Evolutionary conservation across 1,284 basidiomycete species (phyloP).

Genomic region (Dichomitus squalens): DNA sequence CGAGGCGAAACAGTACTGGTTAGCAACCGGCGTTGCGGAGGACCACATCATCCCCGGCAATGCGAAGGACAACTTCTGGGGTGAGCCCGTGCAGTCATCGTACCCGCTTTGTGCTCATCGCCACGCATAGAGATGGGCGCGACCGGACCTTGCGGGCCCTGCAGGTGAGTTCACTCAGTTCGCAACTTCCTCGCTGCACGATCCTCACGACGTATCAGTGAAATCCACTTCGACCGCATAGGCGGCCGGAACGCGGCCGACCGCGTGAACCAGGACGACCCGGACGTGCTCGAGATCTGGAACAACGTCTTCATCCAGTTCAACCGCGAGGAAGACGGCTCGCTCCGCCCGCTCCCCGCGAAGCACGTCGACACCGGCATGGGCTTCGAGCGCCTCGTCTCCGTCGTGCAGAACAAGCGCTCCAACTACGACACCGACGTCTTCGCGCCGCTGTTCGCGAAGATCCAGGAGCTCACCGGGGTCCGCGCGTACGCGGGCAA

Average conservation of each 20-base stretch:
- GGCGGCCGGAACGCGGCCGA: constrained; percentile 91
- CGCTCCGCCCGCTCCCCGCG: constrained; percentile 80
- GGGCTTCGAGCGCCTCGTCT: constrained; percentile 98
- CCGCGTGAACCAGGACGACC: constrained; percentile 94
- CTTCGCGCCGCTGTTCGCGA: constrained; percentile 88
- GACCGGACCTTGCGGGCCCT: constrained; percentile 97
- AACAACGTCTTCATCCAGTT: constrained; percentile 99
- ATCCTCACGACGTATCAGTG: constrained; percentile 47
- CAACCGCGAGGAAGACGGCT: constrained; percentile 91
- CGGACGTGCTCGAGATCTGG: constrained; percentile 98
- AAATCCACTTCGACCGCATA: constrained; percentile 97
- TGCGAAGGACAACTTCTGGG: constrained; percentile 99
- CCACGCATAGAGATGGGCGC: constrained; percentile 87
- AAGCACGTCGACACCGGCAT: constrained; percentile 99
- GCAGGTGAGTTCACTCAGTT: constrained; percentile 56
- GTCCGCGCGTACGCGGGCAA: constrained; percentile 88
- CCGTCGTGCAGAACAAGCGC: constrained; percentile 86
- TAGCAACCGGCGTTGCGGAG: constrained; percentile 83
- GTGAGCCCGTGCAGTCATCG: constrained; percentile 47
- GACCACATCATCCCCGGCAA: constrained; percentile 93
- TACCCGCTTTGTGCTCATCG: neutral
- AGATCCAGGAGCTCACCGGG: constrained; percentile 89
- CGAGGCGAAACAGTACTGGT: constrained; percentile 89
- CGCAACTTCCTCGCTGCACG: neutral
- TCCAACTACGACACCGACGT: constrained; percentile 99